Evolutionary conservation across 1,284 basidiomycete genomes (phyloP).

Genomic region (Xerocomus cyaneibrunnescens): DNA sequence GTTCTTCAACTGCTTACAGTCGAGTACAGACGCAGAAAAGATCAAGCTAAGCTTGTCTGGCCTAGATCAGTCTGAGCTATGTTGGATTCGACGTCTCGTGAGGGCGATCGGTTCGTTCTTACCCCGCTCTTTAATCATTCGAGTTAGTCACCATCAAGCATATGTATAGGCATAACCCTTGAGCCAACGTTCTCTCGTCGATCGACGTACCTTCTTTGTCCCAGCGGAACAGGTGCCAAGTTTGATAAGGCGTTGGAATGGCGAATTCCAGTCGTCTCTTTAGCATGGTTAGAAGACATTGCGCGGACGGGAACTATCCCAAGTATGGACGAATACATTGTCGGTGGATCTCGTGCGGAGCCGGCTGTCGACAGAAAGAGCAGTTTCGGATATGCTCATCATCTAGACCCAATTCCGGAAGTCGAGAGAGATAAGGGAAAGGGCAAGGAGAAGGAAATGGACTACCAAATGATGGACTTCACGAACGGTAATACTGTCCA

Average conservation of each 20-base stretch:
- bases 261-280: slow-evolving; percentile 59
- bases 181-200: slow-evolving; percentile 58
- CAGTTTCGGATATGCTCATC: neutral
- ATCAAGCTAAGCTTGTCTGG: slow-evolving; percentile 68
- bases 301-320: slow-evolving; percentile 49
- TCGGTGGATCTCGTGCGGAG: slow-evolving; percentile 10
- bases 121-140: neutral
- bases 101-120: slow-evolving; percentile 56
- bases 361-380: neutral
- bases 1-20: slow-evolving; percentile 5
- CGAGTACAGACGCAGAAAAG: slow-evolving; percentile 45
- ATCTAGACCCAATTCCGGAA: neutral
- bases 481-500: slow-evolving; percentile 31
- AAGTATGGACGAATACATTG: slow-evolving; percentile 14
- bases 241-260: slow-evolving; percentile 73
- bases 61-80: slow-evolving; percentile 61
- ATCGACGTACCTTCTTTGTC: slow-evolving; percentile 73
- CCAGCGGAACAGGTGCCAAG: slow-evolving; percentile 63
- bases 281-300: slow-evolving; percentile 62
- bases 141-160: slow-evolving; percentile 1
- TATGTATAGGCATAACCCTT: slow-evolving; percentile 52
- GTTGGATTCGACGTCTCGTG: slow-evolving; percentile 59
- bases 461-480: slow-evolving; percentile 37
- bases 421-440: slow-evolving; percentile 24
- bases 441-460: slow-evolving; percentile 30